Base-by-base conservation (phyloP, 768 basidiomycete species). In the Leccinellum rugosiceps region DNA sequence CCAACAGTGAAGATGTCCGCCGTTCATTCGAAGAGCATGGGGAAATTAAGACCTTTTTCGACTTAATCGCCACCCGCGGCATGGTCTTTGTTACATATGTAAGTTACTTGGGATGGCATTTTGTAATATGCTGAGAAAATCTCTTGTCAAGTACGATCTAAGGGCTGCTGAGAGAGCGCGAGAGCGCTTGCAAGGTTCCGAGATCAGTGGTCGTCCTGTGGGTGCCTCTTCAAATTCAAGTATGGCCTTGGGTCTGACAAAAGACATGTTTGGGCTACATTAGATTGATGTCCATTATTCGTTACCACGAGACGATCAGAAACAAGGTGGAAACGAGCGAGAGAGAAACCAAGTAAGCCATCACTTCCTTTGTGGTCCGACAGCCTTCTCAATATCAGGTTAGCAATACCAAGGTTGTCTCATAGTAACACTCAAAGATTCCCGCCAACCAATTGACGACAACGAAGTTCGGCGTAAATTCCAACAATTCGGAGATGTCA, bases 261-360 rank as follows among this genome's bases (percentile, higher is more conserved):
- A 57, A 60, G 38, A 17, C 48, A 30, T 48, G 55, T 17, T 49
- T 63, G 51, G 31, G 43, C 41, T 53, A 44, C 47, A 23, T 21
- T 68, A 97, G 96, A 98, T 98, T 71, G 97, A 99, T 76, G 95
- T 99, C 1, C 97, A 99, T 72, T 99, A 94, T 76, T 96, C 94
- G 26, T 76, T 98, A 28, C 97, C 97, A 11, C 86, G 92, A 60
- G 92, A 91, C 64, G 92, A 97, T 55, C 84, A 90, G 60, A 73
- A 81, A 80, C 66, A 83, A 82, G 54, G 85, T 80, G 60, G 65
- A 30, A 55, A 80, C 6, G 71, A 72, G 1, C 66, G 87, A 48
- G 94, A 95, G 52, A 94, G 88, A 73, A 92, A 91, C 69, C 93
- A 95, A 75, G 93, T 88, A 60, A 67, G 72, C 69, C 61, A 17